Base-by-base conservation (phyloP, 176 grass and related monocot genomes). In the Canna indica region DNA sequence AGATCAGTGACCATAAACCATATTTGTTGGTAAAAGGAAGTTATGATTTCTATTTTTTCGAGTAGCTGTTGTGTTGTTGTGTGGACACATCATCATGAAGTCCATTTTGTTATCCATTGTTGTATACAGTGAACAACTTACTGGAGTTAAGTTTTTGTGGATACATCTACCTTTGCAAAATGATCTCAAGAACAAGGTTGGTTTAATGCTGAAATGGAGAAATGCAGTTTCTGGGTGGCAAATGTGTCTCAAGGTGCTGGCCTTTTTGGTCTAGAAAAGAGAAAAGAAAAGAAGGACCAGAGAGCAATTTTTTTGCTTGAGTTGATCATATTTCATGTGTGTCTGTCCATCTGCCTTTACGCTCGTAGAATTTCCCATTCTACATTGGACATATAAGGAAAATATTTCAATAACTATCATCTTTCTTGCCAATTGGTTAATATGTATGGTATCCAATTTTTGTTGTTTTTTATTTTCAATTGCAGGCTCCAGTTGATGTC, bases 401-500 rank as follows among this genome's bases (percentile, higher is more conserved):
- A 24, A 38, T 0, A 56, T 56, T 56, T 46, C 44, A 16, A 46
- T n/a, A n/a, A n/a, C n/a, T n/a, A n/a, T n/a, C n/a, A n/a, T n/a
- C n/a, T n/a, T n/a, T n/a, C n/a, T n/a, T n/a, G n/a, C n/a, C n/a
- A n/a, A n/a, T n/a, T 33, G 30, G 59, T 33, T 31, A 32, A n/a
- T 39, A 67, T 67, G 64, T 20, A 47, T 22, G 29, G 45, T 63
- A 76, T n/a, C 4, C 10, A 20, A 53, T 31, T 42, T 60, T 30
- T 61, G 14, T 20, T 26, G 5, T 46, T 60, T 15, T 74, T 61
- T 50, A 41, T 28, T 82, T 25, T 7, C 70, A 81, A 59, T 75
- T 69, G 33, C 69, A 97, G 93, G 75, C 82, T 97, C 64, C 93
- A 97, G 80, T 53, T 97, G 69, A 97, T 97, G 93, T 97, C 88